Conservation (phyloP, 2,329 filamentous ascomycete genomes). For the Paecilomyces dactylethromorphus region DNA sequence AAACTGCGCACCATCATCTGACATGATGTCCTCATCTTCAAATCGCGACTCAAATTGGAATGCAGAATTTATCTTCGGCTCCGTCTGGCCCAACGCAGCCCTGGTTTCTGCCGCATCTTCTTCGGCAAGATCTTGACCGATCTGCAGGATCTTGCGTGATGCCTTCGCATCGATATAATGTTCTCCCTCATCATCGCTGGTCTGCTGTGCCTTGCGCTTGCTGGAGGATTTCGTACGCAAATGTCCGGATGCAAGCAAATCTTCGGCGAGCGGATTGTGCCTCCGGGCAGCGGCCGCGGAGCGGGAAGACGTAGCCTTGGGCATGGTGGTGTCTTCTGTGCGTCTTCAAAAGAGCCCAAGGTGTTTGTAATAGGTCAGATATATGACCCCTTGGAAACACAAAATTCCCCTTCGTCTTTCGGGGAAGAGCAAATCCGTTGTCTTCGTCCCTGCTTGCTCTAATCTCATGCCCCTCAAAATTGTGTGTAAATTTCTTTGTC, state of each 20-base stretch:
- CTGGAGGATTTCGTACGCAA: slow-evolving; percentile 69
- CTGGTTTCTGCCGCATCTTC: slow-evolving; percentile 60
- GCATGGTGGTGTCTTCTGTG: slow-evolving; percentile 51
- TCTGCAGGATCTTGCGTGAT: slow-evolving; percentile 79
- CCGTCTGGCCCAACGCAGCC: slow-evolving; percentile 28
- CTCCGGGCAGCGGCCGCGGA: slow-evolving; percentile 54
- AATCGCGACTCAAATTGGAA: slow-evolving; percentile 79
- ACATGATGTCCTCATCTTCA: slow-evolving; percentile 47
- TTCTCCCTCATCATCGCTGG: slow-evolving; percentile 53
- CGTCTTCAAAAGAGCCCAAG: neutral
- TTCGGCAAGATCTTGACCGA: slow-evolving; percentile 81
- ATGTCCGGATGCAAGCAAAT: slow-evolving; percentile 65
- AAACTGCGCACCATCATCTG: slow-evolving; percentile 50
- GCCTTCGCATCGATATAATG: slow-evolving; percentile 81
- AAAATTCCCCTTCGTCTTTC: neutral
- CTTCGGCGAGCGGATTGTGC: slow-evolving; percentile 88
- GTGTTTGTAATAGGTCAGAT: neutral
- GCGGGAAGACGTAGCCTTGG: slow-evolving; percentile 63
- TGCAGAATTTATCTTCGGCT: slow-evolving; percentile 50
- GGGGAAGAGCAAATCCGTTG: neutral
- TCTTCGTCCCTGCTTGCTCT: neutral
- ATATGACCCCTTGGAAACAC: neutral
- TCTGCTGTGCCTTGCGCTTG: slow-evolving; percentile 51
- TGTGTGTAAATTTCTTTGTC: slow-evolving; percentile 30
- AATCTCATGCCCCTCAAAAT: slow-evolving; percentile 9